Base-by-base conservation (phyloP, 2,329 filamentous ascomycete species). In the Trichoderma oligosporum region DNA sequence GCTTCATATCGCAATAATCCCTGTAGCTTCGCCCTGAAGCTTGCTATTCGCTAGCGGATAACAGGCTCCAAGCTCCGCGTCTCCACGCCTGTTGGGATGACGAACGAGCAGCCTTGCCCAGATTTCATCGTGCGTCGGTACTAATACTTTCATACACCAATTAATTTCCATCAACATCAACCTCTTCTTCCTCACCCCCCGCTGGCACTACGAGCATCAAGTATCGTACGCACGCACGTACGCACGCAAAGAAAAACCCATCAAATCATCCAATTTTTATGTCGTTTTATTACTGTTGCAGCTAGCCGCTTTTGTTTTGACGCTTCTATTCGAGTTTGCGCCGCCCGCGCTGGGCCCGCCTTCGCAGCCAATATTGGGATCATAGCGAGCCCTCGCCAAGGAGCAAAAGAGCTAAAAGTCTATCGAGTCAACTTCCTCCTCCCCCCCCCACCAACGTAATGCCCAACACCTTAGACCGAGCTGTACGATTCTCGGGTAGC, bases 401-500 rank as follows among this genome's bases (percentile, higher is more conserved):
- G 46, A 24, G 27, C n/a, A 33, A 20, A 27, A 24, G 22, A 38
- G 3, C 18, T 22, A 53, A 25, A 20, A 3, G 4, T 18, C 35
- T 18, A 20, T 6, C 45, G 22, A 48, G 12, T 35, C 31, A 29
- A 47, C 29, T 24, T 27, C 45, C n/a, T n/a, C n/a, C n/a, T n/a
- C n/a, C n/a, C n/a, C n/a, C n/a, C n/a, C n/a, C n/a, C n/a, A n/a
- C n/a, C n/a, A n/a, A n/a, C n/a, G 64, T 54, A 52, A 73, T 73
- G 66, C 68, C 74, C 64, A 81, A 84, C 61, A 69, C 76, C 33
- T 81, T 81, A 9, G 79, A 81, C 49, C 78, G 81, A 64, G 74
- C 76, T 61, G 80, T 85, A 61, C 79, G 82, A 62, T 85, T 85
- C 65, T 79, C 78, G 44, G 74, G 77, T 59, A 69, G 71, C 7